Evolutionary conservation across 129 eudicot species (phyloP).

Genomic region (Gnaphalium uliginosum): DNA sequence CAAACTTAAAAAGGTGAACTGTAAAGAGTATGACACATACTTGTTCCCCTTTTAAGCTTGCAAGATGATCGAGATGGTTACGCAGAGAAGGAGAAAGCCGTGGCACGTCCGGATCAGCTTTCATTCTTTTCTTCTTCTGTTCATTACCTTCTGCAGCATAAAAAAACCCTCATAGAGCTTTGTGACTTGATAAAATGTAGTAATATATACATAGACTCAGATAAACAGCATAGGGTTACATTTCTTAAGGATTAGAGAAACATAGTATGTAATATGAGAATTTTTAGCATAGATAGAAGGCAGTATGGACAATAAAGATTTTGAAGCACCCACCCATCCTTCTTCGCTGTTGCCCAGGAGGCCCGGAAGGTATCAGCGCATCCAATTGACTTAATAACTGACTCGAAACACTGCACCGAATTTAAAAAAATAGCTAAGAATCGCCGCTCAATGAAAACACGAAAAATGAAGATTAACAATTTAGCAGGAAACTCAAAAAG

Average conservation of each 20-base stretch:
- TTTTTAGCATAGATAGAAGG: background rate
- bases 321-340: constrained; percentile 61
- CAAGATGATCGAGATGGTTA: constrained; percentile 70
- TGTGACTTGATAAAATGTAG: background rate
- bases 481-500: constrained; percentile 1
- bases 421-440: constrained; percentile 8
- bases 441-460: background rate
- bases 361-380: constrained; percentile 73
- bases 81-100: constrained; percentile 74
- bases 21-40: constrained; percentile 36
- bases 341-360: constrained; percentile 82
- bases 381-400: constrained; percentile 67
- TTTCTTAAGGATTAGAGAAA: background rate
- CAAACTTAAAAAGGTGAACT: constrained; percentile 1
- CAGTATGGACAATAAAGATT: background rate
- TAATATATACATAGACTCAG: background rate
- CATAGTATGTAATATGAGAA: background rate
- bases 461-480: background rate
- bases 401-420: constrained; percentile 65
- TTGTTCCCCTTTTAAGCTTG: constrained; percentile 91
- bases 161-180: constrained; percentile 15
- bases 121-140: constrained; percentile 71
- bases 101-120: constrained; percentile 64
- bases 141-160: constrained; percentile 67
- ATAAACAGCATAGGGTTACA: too few species aligned